Base-by-base conservation (phyloP, 805 yeast genomes). In the Nakazawaea wickerhamii region DNA sequence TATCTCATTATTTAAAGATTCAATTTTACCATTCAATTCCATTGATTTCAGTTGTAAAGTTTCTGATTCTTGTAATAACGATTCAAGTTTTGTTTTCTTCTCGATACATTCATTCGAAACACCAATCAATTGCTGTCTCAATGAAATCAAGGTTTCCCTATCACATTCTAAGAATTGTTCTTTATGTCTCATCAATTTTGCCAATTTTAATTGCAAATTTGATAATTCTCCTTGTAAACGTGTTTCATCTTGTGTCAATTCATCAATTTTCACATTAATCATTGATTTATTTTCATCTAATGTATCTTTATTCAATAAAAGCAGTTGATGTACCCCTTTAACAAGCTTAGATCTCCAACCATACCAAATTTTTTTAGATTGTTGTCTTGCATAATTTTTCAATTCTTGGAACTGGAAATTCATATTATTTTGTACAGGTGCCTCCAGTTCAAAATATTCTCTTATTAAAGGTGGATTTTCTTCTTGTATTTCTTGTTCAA, bases 331-430 rank as follows among this genome's bases (percentile, higher is more conserved):
- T 13, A 79, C 60, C 31, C 75, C 78, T 19, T 64, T 61, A 5
- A 73, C 53, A 36, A 79, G 67, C 47, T 75, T 75, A 10, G 64
- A 55, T 46, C 85, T 61, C 88, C 87, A 81, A 38, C 70, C 72
- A 49, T 74, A 75, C 85, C 86, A 81, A 0, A 72, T 71, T 30
- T 67, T 69, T 45, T 64, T 67, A 0, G 85, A 76, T 51, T 74
- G 75, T 23, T 69, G 63, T 23, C 77, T 64, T 1, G 84, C 67
- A 45, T 60, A 72, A 23, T 67, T 71, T 52, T 77, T 76, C 33
- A 79, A 60, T 10, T 70, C 45, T 45, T 68, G 71, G 38, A 79
- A 65, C 46, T 74, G 73, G n/a, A 69, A 58, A 28, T 66, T 68
- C 67, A 77, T 65, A 2, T 55, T 50, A 32, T 61, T 58, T 48